Conservation (phyloP, 768 basidiomycete species). For the Vararia minispora region DNA sequence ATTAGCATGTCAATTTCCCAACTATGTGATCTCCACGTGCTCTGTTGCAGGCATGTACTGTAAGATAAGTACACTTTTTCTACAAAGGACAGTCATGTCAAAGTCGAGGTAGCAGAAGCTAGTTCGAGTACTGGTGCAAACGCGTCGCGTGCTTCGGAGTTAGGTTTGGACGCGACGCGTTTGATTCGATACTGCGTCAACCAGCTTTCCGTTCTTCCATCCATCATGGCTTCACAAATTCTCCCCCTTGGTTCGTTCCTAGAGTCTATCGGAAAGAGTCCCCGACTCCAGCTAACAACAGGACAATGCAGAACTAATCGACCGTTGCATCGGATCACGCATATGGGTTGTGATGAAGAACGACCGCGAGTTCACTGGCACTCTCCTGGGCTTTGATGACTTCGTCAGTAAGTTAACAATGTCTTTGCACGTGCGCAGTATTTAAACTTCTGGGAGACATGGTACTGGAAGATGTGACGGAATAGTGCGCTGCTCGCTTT, state of each 20-base stretch:
- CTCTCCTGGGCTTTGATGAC: conserved; percentile 92
- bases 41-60: too few relatives aligned
- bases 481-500: conserved; percentile 55
- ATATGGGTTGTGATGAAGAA: conserved; percentile 99
- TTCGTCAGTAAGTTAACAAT: conserved; percentile 85
- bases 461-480: conserved; percentile 93
- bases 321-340: conserved; percentile 91
- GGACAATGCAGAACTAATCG: conserved; percentile 68
- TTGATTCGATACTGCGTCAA: too few relatives aligned
- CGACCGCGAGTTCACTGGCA: conserved; percentile 95
- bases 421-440: not conserved
- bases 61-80: too few relatives aligned
- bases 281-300: not conserved
- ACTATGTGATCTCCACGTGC: too few relatives aligned
- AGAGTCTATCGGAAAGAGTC: not conserved
- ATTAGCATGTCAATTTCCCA: too few relatives aligned
- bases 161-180: too few relatives aligned
- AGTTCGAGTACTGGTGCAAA: too few relatives aligned
- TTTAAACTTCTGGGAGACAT: conserved; percentile 44
- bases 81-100: too few relatives aligned
- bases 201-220: too few relatives aligned
- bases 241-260: conserved; percentile 66
- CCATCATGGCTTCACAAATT: conserved; percentile 81
- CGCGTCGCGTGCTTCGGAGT: too few relatives aligned
- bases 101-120: too few relatives aligned